Conservation (phyloP, 176 grass and related monocot species). For the Oryza australiensis region DNA sequence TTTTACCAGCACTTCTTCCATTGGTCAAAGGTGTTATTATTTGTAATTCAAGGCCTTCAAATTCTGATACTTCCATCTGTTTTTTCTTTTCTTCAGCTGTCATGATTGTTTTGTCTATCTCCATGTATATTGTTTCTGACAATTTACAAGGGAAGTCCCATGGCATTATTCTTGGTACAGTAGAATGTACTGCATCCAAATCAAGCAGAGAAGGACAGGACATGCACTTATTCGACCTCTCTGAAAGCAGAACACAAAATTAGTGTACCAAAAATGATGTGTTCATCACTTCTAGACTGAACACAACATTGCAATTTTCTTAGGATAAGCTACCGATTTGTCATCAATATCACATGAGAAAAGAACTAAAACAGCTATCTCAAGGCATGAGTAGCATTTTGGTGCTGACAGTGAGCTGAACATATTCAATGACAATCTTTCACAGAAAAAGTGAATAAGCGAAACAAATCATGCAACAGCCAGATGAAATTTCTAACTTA, state of each 20-base stretch:
- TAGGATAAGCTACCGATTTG: background rate
- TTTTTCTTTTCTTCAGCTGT: slow-evolving; percentile 61
- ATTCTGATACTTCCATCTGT: slow-evolving; percentile 38
- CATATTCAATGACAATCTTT: background rate
- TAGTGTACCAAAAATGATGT: background rate
- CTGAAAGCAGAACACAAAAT: slow-evolving; percentile 48
- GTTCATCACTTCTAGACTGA: slow-evolving; percentile 8
- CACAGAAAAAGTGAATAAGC: background rate
- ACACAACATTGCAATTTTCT: slow-evolving; percentile 18
- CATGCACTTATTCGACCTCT: slow-evolving; percentile 26
- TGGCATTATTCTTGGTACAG: slow-evolving; percentile 65
- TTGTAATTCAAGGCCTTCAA: slow-evolving; percentile 46
- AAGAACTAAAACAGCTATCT: slow-evolving; percentile 13
- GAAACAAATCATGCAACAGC: slow-evolving; percentile 8
- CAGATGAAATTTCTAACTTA: slow-evolving; percentile 22
- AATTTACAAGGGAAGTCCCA: slow-evolving; percentile 80
- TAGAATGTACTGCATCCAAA: slow-evolving; percentile 41
- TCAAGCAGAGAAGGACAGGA: slow-evolving; percentile 37
- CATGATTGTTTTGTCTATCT: slow-evolving; percentile 75
- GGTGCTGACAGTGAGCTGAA: slow-evolving; percentile 10
- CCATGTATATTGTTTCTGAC: slow-evolving; percentile 67
- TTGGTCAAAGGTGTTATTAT: slow-evolving; percentile 36
- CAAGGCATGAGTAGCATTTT: background rate
- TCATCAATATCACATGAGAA: slow-evolving; percentile 6
- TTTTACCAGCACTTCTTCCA: slow-evolving; percentile 46